phyloP scores from a whole-genome alignment of 2,329 filamentous ascomycete genomes.

The Lecanosticta acicola region DNA sequence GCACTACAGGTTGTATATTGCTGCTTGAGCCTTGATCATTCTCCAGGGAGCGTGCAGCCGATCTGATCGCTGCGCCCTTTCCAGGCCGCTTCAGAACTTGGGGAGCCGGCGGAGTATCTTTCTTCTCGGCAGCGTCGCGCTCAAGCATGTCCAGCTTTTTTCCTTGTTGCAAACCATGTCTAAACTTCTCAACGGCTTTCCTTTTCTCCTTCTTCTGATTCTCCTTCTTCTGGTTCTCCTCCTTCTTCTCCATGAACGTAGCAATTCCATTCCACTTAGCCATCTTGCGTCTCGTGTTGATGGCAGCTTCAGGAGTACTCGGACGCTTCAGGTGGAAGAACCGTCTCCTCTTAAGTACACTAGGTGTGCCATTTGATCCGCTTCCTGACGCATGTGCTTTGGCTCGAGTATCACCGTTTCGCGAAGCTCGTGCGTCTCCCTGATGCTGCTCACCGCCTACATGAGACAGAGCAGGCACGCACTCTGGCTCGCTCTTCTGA shows the following conservation, averaged over 20 bases:
- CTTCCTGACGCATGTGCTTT: constrained; percentile 10
- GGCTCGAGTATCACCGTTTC: constrained; percentile 2
- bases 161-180: too few relatives aligned
- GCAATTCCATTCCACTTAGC: constrained; percentile 21
- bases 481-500: constrained; percentile 10
- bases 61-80: constrained; percentile 17
- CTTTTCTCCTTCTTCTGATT: too few relatives aligned
- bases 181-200: too few relatives aligned
- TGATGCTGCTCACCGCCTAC: constrained; percentile 6
- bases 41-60: too few relatives aligned
- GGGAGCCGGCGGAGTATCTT: constrained; percentile 1
- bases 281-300: constrained; percentile 14
- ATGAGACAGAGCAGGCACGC: constrained; percentile 5
- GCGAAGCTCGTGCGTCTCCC: background rate
- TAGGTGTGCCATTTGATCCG: constrained; percentile 10
- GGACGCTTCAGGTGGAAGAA: constrained; percentile 21
- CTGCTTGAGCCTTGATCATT: too few relatives aligned
- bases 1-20: too few relatives aligned
- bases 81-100: constrained; percentile 21
- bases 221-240: constrained; percentile 13
- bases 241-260: constrained; percentile 25
- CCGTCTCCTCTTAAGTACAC: constrained; percentile 13
- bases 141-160: constrained; percentile 6
- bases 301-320: constrained; percentile 10
- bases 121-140: constrained; percentile 6